Evolutionary conservation across 176 grass and related monocot species (phyloP), one percentile per base, ranked within the genome.

Genomic region (Elymus sibiricus): DNA sequence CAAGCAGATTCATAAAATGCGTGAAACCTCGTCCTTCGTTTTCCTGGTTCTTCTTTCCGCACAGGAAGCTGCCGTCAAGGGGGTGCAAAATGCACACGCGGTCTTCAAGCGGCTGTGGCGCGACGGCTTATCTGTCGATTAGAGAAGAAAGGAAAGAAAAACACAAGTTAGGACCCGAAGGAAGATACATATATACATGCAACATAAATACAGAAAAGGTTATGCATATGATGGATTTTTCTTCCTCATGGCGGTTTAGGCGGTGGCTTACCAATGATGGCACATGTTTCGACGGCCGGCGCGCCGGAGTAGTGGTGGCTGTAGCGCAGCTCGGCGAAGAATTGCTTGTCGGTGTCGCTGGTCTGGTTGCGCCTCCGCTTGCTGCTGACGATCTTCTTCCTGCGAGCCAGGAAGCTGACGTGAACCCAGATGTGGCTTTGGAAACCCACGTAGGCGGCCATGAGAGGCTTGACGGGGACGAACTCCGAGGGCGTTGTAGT

Each of bases 401-500:
- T 62, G 13, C 76, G 76, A 62, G 76, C 84, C 38, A 22, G 31
- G 37, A 86, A 86, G 38, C n/a, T 80, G 27, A 86, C 7, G 11
- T 72, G 84, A 65, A 12, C 58, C 84, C 84, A 86, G 2, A 61
- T 1, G 9, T 80, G 24, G 76, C 64, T 51, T n/a, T 26, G 25
- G 53, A 86, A 86, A 8, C 38, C 4, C 5, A 26, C 84, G 7
- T 29, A 31, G 2, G 17, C 16, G n/a, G 9, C 26, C 84, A 79
- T 79, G 64, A 86, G 9, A n/a, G 84, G 84, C 49, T 86, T 86
- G 25, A 86, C 84, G 34, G 3, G 13, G 44, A 79, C 76, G 7
- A 79, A 86, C 8, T 79, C 84, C 12, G 4, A 8, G 24, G 26
- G 51, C 76, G 5, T 79, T 86, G 51, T 86, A 86, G 25, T 64